Evolutionary conservation across 2,329 filamentous ascomycete species (phyloP), one percentile per base, ranked within the genome.

Genomic region (Colletotrichum musae): DNA sequence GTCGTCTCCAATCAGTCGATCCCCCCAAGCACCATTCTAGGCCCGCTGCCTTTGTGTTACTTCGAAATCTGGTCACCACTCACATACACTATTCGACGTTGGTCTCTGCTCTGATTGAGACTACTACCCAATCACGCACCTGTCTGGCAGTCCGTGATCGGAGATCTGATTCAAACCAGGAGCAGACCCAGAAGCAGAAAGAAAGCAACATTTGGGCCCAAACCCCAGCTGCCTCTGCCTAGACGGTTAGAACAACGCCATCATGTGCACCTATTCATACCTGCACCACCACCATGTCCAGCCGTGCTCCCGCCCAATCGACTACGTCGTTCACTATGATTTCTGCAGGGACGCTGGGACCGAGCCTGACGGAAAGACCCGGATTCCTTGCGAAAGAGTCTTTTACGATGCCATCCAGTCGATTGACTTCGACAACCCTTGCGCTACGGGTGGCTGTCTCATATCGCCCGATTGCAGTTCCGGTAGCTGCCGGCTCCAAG

Each of bases 191-290:
- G 9, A 7, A 10, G 21, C 21, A 36, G 32, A 36, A 36, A 36
- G 32, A 36, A 36, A 36, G 9, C 0, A 36, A 36, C 32, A 3
- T 9, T 36, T 36, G 32, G 32, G 10, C 32, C 9, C 32, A 36
- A 36, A 10, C 32, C 32, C 9, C 7, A 36, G 41, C 41, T 43
- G 16, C 41, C 16, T n/a, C 41, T 36, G 32, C 32, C 32, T 10
- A 36, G 7, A 12, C 32, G 10, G 32, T 36, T 36, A 36, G 10
- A 18, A 39, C 18, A 6, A 56, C 13, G 28, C 18, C 32, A 51
- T 13, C 48, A 88, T 88, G 86, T 88, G 86, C 72, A 82, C 79
- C 69, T 84, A 83, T 76, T 83, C 84, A 71, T 84, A 84, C 73
- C 78, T 86, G 50, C 85, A 88, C 73, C 82, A 86, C 74, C 86